Conservation (phyloP, 352 stramenopile species). For the Phytophthora agathidicida region DNA sequence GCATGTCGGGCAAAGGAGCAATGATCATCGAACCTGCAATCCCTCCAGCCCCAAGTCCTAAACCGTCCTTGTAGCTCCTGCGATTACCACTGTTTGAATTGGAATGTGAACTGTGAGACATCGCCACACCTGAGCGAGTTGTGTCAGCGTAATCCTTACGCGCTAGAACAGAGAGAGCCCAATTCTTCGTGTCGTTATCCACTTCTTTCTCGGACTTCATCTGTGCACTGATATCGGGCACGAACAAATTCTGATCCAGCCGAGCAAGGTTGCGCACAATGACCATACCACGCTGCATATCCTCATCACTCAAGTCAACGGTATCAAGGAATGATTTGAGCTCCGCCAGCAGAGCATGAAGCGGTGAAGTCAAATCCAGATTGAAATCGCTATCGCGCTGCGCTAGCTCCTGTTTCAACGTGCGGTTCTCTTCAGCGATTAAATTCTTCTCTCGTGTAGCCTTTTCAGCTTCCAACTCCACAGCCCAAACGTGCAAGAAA, state of each 20-base stretch:
- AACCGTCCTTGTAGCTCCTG: constrained; percentile 61
- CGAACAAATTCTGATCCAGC: constrained; percentile 84
- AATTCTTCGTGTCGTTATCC: constrained; percentile 85
- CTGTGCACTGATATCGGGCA: constrained; percentile 79
- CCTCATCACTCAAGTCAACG: constrained; percentile 64
- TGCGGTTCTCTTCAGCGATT: constrained; percentile 85
- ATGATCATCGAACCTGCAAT: constrained; percentile 30
- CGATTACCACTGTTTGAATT: constrained; percentile 75
- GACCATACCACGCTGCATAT: constrained; percentile 58
- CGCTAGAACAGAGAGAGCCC: constrained; percentile 75
- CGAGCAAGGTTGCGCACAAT: constrained; percentile 76
- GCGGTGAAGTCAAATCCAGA: constrained; percentile 76
- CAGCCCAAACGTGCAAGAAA: constrained; percentile 80
- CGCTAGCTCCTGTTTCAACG: constrained; percentile 76
- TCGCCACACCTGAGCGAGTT: constrained; percentile 53
- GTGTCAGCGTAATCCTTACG: constrained; percentile 74
- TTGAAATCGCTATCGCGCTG: constrained; percentile 76
- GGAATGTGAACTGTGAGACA: constrained; percentile 75
- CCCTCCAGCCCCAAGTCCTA: constrained; percentile 30
- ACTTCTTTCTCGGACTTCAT: constrained; percentile 85
- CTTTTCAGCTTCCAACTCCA: constrained; percentile 77
- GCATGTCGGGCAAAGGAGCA: constrained; percentile 57
- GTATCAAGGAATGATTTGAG: constrained; percentile 80
- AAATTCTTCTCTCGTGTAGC: constrained; percentile 76
- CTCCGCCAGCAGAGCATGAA: constrained; percentile 74